A percentile compares a stretch with the other conserved stretches of the same genome.
Evolutionary conservation across 2,329 filamentous ascomycete species (phyloP).

Genomic region (Aspergillus uvarum): DNA sequence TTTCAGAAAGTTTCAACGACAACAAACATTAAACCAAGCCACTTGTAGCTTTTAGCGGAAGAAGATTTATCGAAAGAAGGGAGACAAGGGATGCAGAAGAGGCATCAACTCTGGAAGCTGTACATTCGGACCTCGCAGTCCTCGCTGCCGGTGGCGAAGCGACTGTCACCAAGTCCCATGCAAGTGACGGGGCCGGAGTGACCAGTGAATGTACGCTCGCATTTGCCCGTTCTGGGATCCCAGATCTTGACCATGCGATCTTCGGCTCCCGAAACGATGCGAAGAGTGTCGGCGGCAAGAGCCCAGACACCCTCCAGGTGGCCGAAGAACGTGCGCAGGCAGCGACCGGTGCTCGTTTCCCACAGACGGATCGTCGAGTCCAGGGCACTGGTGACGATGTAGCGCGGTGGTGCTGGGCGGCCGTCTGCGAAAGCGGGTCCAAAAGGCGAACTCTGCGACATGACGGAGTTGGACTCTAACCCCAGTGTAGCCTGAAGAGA

Average conservation of each 20-base stretch:
- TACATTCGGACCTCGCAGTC: constrained; percentile 88
- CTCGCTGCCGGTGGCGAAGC: constrained; percentile 88
- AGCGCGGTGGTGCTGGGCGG: constrained; percentile 75
- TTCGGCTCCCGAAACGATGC: constrained; percentile 85
- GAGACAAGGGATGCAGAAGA: background rate
- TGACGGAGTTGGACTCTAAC: constrained; percentile 24
- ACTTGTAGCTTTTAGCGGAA: background rate
- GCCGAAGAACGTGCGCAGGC: constrained; percentile 90
- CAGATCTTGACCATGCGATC: constrained; percentile 95
- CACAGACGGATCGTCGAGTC: constrained; percentile 91
- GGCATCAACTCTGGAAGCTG: constrained; percentile 57
- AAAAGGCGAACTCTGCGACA: constrained; percentile 55
- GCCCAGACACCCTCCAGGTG: constrained; percentile 97
- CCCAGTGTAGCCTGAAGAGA: constrained; percentile 26
- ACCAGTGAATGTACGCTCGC: constrained; percentile 87
- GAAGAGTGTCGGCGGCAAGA: constrained; percentile 80
- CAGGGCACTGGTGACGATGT: constrained; percentile 89
- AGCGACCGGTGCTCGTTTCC: constrained; percentile 80
- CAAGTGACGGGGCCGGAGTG: constrained; percentile 91
- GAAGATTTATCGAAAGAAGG: constrained; percentile 10
- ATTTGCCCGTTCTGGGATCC: constrained; percentile 88
- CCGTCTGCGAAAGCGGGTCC: constrained; percentile 61
- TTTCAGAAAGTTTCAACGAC: background rate
- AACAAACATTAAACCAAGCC: constrained; percentile 1
- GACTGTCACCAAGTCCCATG: constrained; percentile 83